Evolutionary conservation across 2,329 filamentous ascomycete genomes (phyloP).

Genomic region (Aspergillus versicolor): DNA sequence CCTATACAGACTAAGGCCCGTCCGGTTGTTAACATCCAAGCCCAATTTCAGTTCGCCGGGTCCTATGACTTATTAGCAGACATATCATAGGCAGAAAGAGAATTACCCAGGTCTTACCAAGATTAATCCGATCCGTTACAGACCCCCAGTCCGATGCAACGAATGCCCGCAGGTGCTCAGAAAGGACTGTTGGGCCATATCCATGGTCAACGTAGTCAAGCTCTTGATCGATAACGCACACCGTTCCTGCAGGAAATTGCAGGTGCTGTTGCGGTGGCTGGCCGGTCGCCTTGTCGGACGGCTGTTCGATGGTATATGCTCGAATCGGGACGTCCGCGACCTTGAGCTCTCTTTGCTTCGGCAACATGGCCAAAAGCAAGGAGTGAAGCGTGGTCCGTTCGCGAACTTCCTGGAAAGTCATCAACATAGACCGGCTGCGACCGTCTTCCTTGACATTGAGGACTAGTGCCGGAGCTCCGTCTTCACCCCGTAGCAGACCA

Average conservation of each 20-base stretch:
- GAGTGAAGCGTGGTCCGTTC: slow-evolving; percentile 71
- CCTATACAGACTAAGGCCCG: slow-evolving; percentile 66
- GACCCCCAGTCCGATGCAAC: slow-evolving; percentile 74
- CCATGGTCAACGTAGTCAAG: slow-evolving; percentile 56
- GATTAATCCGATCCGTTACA: slow-evolving; percentile 79
- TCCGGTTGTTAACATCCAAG: slow-evolving; percentile 62
- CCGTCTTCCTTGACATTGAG: slow-evolving; percentile 68
- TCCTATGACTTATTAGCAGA: slow-evolving; percentile 36
- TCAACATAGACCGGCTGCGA: slow-evolving; percentile 68
- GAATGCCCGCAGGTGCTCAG: slow-evolving; percentile 73
- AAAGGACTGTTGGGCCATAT: slow-evolving; percentile 67
- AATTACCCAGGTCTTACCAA: slow-evolving; percentile 47
- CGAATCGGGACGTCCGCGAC: slow-evolving; percentile 67
- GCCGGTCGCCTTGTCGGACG: slow-evolving; percentile 32
- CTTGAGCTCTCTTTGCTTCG: slow-evolving; percentile 68
- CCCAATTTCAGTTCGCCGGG: slow-evolving; percentile 71
- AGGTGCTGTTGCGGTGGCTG: slow-evolving; percentile 32
- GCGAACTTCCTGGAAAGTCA: slow-evolving; percentile 73
- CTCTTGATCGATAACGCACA: slow-evolving; percentile 68
- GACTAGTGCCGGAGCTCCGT: slow-evolving; percentile 66
- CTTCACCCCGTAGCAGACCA: slow-evolving; percentile 71
- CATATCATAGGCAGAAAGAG: neutral
- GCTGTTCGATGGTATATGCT: slow-evolving; percentile 61
- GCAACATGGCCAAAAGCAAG: slow-evolving; percentile 69
- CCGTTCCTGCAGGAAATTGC: slow-evolving; percentile 37